Base-by-base conservation (phyloP, 352 stramenopile species). In the Phytophthora litchii region DNA sequence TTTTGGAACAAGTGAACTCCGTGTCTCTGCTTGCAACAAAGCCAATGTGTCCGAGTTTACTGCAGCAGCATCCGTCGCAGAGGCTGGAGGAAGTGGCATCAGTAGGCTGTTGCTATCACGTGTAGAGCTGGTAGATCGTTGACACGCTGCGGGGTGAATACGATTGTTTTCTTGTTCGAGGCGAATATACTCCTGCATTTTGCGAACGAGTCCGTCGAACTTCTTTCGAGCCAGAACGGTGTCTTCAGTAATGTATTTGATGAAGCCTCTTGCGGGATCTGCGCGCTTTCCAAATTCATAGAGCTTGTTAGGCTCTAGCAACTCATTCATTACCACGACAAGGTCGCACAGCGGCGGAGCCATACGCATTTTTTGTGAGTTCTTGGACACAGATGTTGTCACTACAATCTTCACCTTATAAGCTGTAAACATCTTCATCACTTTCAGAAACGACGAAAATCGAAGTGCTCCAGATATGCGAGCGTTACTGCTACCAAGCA, bases 241-340 rank as follows among this genome's bases (percentile, higher is more conserved):
- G 13, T 80, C 64, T 3, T 74, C 70, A 3, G 84, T 78, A n/a
- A 94, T 58, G 51, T 91, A 93, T 35, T 92, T 91, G 45, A 94
- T 68, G 1, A 80, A 71, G 0, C 86, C 86, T 5, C 25, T 66
- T 8, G 31, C 45, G 0, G 64, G 13, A 47, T 81, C 40, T 23
- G 83, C 86, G 32, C 80, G 69, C 13, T 74, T 76, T 13, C 60
- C 71, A 49, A 86, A 89, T 31, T 90, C 80, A 50, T 89, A 76
- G 1, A 95, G 67, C 48, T 95, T 95, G 48, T 82, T 53, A 0
- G 83, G 45, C 60, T 95, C 86, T 6, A 81, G 62, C 1, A 92
- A 54, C 40, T 93, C 81, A 47, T 95, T 76, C 80, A 94, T 91
- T 27, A 88, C 62, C 3, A 93, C 61, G 4, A 95, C 74, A 7